These are phyloP conservation scores for Nadsonia commutata DNA, from an alignment of 1,139 yeast genomes.

Conservation along the genomic window DNA sequence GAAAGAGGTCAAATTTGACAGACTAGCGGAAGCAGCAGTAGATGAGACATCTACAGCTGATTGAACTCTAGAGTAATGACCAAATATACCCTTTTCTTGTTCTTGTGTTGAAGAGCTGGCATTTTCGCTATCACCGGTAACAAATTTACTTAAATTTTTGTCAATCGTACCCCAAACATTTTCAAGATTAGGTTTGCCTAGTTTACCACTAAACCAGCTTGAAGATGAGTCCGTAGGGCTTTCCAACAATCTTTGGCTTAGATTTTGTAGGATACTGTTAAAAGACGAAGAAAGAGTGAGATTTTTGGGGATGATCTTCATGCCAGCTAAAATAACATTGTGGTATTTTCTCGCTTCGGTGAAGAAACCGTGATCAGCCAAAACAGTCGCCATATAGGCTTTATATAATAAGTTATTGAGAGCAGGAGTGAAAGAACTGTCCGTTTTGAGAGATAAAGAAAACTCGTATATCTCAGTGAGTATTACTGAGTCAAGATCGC, in stretches of 20 bases:
- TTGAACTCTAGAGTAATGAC: slow-evolving; percentile 6
- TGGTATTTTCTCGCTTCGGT: slow-evolving; percentile 46
- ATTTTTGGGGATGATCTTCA: slow-evolving; percentile 24
- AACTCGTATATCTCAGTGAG: slow-evolving; percentile 67
- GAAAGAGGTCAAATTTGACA: not conserved
- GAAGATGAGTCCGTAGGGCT: slow-evolving; percentile 21
- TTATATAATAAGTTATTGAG: slow-evolving; percentile 44
- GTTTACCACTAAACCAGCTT: slow-evolving; percentile 49
- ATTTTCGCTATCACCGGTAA: slow-evolving; percentile 64
- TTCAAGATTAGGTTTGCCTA: slow-evolving; percentile 66
- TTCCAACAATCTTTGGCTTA: slow-evolving; percentile 8
- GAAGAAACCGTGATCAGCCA: slow-evolving; percentile 48
- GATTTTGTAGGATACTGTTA: slow-evolving; percentile 1
- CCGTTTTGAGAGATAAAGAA: slow-evolving; percentile 23
- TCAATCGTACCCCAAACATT: slow-evolving; percentile 81
- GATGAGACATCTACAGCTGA: slow-evolving; percentile 6
- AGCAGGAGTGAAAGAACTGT: slow-evolving; percentile 22
- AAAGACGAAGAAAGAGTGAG: slow-evolving; percentile 4
- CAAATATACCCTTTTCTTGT: slow-evolving; percentile 32
- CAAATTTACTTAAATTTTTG: slow-evolving; percentile 64
- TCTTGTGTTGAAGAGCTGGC: slow-evolving; percentile 9
- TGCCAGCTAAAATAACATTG: slow-evolving; percentile 34
- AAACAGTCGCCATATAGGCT: slow-evolving; percentile 43
- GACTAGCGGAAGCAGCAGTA: not conserved
- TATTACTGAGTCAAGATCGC: slow-evolving; percentile 30